These are phyloP conservation scores for Heritiera fomes DNA, from an alignment of 345 rosid species.

Conservation along the genomic window DNA sequence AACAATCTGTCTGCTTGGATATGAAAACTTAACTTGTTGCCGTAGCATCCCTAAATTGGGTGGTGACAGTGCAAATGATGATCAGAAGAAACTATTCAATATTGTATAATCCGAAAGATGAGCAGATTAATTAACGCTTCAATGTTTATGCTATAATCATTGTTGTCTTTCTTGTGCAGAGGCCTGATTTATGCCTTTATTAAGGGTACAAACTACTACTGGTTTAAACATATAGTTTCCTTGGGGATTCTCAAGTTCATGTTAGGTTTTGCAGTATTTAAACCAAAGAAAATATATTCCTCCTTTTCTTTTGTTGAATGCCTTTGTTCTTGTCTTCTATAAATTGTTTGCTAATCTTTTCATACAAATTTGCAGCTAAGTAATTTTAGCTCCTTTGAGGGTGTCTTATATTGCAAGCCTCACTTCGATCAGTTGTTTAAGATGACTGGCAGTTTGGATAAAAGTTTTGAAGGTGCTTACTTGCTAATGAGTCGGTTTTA, in stretches of 20 bases:
- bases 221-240: background rate
- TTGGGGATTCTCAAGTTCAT: background rate
- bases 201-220: background rate
- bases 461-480: conserved; percentile 67
- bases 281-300: background rate
- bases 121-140: background rate
- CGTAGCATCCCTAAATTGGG: background rate
- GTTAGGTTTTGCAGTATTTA: background rate
- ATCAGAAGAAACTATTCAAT: background rate
- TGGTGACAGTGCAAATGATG: background rate
- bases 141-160: background rate
- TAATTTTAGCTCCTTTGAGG: conserved; percentile 67
- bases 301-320: background rate
- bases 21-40: background rate
- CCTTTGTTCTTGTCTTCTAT: background rate
- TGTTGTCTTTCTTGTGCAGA: background rate
- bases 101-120: background rate
- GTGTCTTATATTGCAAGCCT: conserved; percentile 79
- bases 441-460: conserved; percentile 77
- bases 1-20: background rate
- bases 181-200: background rate
- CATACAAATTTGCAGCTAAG: conserved; percentile 47
- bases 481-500: background rate
- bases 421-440: conserved; percentile 77
- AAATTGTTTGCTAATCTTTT: background rate